Evolutionary conservation across 1,139 yeast species (phyloP).

Genomic region (Yamadazyma friedrichii): DNA sequence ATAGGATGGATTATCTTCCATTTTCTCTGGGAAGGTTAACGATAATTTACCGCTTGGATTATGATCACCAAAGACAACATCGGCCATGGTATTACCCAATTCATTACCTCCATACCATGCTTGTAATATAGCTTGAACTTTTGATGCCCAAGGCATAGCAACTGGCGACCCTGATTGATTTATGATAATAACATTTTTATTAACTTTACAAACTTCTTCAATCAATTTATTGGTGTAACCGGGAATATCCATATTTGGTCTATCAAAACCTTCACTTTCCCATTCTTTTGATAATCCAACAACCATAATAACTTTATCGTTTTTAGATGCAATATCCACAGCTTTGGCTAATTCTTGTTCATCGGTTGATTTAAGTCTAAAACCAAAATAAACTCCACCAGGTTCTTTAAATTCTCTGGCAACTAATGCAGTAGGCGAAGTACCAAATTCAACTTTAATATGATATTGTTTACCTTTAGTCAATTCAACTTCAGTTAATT

Average conservation of each 20-base stretch:
- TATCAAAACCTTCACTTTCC: slow-evolving; percentile 38
- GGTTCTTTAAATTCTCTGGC: slow-evolving; percentile 23
- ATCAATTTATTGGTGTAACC: slow-evolving; percentile 48
- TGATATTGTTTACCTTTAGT: slow-evolving; percentile 43
- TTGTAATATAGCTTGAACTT: slow-evolving; percentile 50
- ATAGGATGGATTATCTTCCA: slow-evolving; percentile 46
- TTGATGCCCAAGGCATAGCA: slow-evolving; percentile 53
- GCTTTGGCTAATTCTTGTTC: slow-evolving; percentile 27
- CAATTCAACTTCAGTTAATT: slow-evolving; percentile 32
- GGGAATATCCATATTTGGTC: slow-evolving; percentile 42
- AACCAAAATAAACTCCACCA: slow-evolving; percentile 36
- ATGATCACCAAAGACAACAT: slow-evolving; percentile 24
- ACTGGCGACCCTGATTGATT: slow-evolving; percentile 67
- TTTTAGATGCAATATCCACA: slow-evolving; percentile 27
- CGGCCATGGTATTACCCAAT: slow-evolving; percentile 24
- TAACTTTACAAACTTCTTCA: slow-evolving; percentile 43
- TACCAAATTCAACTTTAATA: slow-evolving; percentile 50
- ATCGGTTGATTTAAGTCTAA: slow-evolving; percentile 19
- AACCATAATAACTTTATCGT: slow-evolving; percentile 41
- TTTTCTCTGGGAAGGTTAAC: slow-evolving; percentile 45
- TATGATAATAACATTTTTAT: slow-evolving; percentile 52
- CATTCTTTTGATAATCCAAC: slow-evolving; percentile 41
- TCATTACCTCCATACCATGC: slow-evolving; percentile 43
- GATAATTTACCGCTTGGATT: slow-evolving; percentile 33
- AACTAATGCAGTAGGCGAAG: slow-evolving; percentile 38